These are phyloP conservation scores for Ganoderma multipileum DNA, from an alignment of 1,284 basidiomycete genomes.

Conservation along the genomic window DNA sequence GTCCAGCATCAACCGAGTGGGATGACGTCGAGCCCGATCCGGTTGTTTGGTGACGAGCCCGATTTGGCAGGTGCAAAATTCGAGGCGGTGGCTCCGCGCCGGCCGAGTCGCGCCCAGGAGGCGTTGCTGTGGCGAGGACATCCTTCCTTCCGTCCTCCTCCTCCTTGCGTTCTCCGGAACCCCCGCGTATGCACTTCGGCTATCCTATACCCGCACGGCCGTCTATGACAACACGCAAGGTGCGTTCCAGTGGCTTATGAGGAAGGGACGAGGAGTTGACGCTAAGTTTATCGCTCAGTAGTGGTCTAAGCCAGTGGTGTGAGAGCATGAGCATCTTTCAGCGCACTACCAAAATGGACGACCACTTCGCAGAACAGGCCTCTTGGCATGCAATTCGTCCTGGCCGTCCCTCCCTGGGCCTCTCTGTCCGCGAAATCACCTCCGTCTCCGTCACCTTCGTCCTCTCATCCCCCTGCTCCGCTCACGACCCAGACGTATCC, in stretches of 20 bases:
- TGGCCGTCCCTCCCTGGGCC: conserved; percentile 71
- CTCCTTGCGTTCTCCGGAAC: neutral
- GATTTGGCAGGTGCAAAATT: conserved; percentile 1
- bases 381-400: conserved; percentile 77
- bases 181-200: conserved; percentile 5
- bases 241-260: conserved; percentile 1
- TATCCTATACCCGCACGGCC: neutral
- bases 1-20: neutral
- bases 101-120: neutral
- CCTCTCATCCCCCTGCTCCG: conserved; percentile 61
- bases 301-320: conserved; percentile 20
- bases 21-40: conserved; percentile 14
- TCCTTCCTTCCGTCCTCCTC: neutral
- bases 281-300: conserved; percentile 25
- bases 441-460: conserved; percentile 83
- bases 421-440: conserved; percentile 78
- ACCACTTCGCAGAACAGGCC: conserved; percentile 34
- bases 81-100: neutral
- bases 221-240: conserved; percentile 7
- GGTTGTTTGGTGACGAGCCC: neutral
- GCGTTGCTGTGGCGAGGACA: neutral
- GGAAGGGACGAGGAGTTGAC: neutral
- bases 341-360: conserved; percentile 27
- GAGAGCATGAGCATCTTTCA: conserved; percentile 28
- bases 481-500: conserved; percentile 41